phyloP scores from a whole-genome alignment of 805 yeast species.

The Ogataea chonburiensis region DNA sequence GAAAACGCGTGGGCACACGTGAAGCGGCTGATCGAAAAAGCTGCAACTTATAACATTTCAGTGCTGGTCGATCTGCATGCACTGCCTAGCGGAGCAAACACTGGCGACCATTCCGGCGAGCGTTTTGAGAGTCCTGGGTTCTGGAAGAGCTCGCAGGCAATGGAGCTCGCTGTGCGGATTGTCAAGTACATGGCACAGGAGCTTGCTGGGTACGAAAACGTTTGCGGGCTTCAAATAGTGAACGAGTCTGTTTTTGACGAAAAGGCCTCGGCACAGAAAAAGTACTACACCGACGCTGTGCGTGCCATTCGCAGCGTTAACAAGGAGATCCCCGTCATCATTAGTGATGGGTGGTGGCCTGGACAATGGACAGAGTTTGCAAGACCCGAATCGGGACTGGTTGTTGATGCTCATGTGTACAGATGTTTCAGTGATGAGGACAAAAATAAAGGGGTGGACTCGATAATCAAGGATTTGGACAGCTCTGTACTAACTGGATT shows the following conservation, averaged over 20 bases:
- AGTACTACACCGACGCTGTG: constrained; percentile 66
- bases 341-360: constrained; percentile 95
- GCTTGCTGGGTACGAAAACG: constrained; percentile 54
- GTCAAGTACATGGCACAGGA: constrained; percentile 64
- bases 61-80: constrained; percentile 86
- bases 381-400: constrained; percentile 48
- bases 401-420: constrained; percentile 83
- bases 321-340: constrained; percentile 61
- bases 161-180: constrained; percentile 46
- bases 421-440: constrained; percentile 82
- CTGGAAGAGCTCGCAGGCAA: constrained; percentile 50
- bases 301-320: constrained; percentile 57
- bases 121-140: constrained; percentile 56
- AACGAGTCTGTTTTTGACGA: constrained; percentile 77
- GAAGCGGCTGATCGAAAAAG: constrained; percentile 55
- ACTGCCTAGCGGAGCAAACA: constrained; percentile 89
- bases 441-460: constrained; percentile 59
- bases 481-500: constrained; percentile 49
- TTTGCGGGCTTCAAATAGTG: constrained; percentile 80
- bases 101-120: constrained; percentile 81
- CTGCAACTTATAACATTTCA: constrained; percentile 61
- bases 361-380: constrained; percentile 74
- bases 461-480: constrained; percentile 58
- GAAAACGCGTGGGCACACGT: constrained; percentile 69
- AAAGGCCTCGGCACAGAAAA: constrained; percentile 48